These are phyloP conservation scores for Tremella fuciformis DNA, from an alignment of 768 basidiomycete genomes.

Conservation along the genomic window DNA sequence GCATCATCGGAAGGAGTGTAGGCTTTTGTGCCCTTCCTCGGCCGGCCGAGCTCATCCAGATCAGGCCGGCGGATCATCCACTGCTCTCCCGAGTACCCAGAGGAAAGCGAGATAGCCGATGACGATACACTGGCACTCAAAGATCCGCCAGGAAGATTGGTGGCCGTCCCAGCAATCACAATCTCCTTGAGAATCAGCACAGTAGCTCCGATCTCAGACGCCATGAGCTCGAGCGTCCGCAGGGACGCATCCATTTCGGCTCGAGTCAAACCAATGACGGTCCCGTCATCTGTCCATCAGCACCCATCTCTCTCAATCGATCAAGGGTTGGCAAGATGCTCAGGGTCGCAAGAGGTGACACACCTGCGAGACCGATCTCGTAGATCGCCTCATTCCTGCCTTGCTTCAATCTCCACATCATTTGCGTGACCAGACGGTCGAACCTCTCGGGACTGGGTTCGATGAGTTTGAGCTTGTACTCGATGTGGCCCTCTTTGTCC, in stretches of 20 bases:
- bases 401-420: constrained; percentile 89
- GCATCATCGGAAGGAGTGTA: neutral
- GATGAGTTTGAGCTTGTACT: constrained; percentile 89
- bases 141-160: neutral
- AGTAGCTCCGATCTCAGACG: constrained; percentile 85
- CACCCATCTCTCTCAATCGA: neutral
- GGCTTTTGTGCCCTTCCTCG: constrained; percentile 15
- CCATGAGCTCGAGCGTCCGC: constrained; percentile 89
- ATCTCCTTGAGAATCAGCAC: constrained; percentile 88
- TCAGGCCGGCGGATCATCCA: constrained; percentile 19
- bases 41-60: constrained; percentile 18
- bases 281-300: constrained; percentile 67
- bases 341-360: constrained; percentile 15
- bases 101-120: constrained; percentile 5
- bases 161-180: constrained; percentile 19
- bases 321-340: neutral
- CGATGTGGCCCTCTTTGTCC: constrained; percentile 70
- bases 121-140: constrained; percentile 9
- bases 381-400: constrained; percentile 81
- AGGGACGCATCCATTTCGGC: constrained; percentile 74
- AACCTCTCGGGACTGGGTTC: constrained; percentile 61
- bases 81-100: constrained; percentile 1
- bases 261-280: constrained; percentile 71
- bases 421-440: constrained; percentile 75
- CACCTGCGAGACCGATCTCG: constrained; percentile 64